These are phyloP conservation scores for Tuber indicum DNA, from an alignment of 495 filamentous ascomycete species.

Conservation along the genomic window DNA sequence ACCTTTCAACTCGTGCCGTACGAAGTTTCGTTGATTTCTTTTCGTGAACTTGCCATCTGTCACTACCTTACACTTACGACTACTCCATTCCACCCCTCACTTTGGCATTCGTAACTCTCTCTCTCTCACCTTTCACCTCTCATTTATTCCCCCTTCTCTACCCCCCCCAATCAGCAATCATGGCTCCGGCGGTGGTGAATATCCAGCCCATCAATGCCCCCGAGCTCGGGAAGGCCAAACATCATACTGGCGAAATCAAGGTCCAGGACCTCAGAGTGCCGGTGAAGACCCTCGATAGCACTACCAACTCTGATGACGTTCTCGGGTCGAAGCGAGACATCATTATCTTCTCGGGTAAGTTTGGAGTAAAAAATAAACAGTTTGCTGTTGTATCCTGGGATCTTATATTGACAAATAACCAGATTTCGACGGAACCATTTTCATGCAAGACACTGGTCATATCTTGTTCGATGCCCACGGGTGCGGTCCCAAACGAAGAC, in stretches of 20 bases:
- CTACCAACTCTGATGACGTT: slow-evolving; percentile 26
- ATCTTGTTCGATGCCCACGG: slow-evolving; percentile 64
- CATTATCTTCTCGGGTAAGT: slow-evolving; percentile 40
- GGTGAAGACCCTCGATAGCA: slow-evolving; percentile 29
- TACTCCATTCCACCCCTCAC: not conserved
- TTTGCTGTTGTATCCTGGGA: not conserved
- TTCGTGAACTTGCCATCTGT: not conserved
- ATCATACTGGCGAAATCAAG: slow-evolving; percentile 34
- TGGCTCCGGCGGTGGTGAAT: slow-evolving; percentile 38
- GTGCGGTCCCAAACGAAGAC: slow-evolving; percentile 54
- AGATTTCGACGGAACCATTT: slow-evolving; percentile 76
- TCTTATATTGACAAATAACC: slow-evolving; percentile 13
- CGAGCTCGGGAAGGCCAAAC: slow-evolving; percentile 30
- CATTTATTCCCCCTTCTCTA: slow-evolving; percentile 4
- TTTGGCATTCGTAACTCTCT: not conserved
- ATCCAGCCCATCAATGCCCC: slow-evolving; percentile 27
- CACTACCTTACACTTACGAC: not conserved
- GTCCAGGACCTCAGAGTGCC: slow-evolving; percentile 39
- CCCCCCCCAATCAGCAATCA: slow-evolving; percentile 22
- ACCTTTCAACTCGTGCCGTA: not conserved
- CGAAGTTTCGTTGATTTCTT: not conserved
- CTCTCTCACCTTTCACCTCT: not conserved
- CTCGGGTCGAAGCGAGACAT: slow-evolving; percentile 40
- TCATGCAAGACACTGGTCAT: slow-evolving; percentile 72
- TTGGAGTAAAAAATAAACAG: not conserved